Evolutionary conservation across 1,284 basidiomycete genomes (phyloP).

Genomic region (Rhodotorula sp.): DNA sequence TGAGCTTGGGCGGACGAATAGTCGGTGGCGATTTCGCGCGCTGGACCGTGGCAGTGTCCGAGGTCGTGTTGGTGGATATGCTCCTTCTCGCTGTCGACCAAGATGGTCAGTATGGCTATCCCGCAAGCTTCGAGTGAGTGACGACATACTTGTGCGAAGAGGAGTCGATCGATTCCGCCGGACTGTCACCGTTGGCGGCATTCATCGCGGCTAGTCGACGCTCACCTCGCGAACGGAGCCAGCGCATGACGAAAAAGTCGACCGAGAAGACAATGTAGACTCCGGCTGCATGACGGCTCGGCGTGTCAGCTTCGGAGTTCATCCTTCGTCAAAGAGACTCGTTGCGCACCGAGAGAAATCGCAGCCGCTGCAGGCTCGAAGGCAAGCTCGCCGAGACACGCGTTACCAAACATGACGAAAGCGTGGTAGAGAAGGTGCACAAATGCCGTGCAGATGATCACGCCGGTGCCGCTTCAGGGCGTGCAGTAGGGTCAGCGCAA

Average conservation of each 20-base stretch:
- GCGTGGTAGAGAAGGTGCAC: constrained; percentile 54
- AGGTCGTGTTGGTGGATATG: neutral
- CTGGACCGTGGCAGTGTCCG: constrained; percentile 41
- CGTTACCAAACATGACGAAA: constrained; percentile 49
- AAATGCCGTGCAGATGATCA: constrained; percentile 54
- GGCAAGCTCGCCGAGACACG: constrained; percentile 52
- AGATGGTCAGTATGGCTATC: neutral
- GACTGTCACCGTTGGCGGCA: constrained; percentile 6
- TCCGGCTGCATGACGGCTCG: neutral
- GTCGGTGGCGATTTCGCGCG: constrained; percentile 37
- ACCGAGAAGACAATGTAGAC: constrained; percentile 46
- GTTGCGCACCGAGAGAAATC: constrained; percentile 48
- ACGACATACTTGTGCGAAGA: neutral
- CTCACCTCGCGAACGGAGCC: constrained; percentile 29
- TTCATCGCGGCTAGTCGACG: neutral
- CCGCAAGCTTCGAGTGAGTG: neutral
- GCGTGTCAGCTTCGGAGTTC: too few species aligned
- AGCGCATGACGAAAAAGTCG: constrained; percentile 50
- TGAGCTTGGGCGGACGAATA: constrained; percentile 41
- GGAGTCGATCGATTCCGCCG: neutral
- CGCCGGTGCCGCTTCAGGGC: constrained; percentile 48
- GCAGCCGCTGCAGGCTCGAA: constrained; percentile 53
- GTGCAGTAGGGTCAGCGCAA: too few species aligned
- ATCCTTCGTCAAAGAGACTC: neutral
- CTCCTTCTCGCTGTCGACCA: constrained; percentile 14